Percentiles rank a stretch among this genome's conserved stretches.
These are phyloP conservation scores for Domatiomyces globalis DNA, from an alignment of 2,329 filamentous ascomycete species.

Conservation along the genomic window DNA sequence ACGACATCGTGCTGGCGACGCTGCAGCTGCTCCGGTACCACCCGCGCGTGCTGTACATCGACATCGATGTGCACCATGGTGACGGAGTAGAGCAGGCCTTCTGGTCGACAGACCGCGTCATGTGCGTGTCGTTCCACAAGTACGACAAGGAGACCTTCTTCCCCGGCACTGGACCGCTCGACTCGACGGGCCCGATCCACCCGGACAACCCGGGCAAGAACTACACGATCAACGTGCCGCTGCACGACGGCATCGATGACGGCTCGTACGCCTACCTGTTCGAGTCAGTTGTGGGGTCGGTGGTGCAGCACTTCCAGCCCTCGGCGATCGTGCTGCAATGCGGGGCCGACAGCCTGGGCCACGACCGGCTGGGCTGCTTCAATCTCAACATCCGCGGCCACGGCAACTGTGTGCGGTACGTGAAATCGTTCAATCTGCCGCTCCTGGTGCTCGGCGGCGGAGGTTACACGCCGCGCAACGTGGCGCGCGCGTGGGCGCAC, in stretches of 20 bases:
- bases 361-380: slow-evolving; percentile 86
- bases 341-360: slow-evolving; percentile 84
- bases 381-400: slow-evolving; percentile 94
- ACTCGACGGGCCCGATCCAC: slow-evolving; percentile 70
- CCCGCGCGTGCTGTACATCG: slow-evolving; percentile 81
- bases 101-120: slow-evolving; percentile 74
- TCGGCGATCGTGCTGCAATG: slow-evolving; percentile 88
- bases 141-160: slow-evolving; percentile 79
- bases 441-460: slow-evolving; percentile 86
- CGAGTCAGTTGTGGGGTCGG: slow-evolving; percentile 61
- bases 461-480: slow-evolving; percentile 91
- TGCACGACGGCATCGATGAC: slow-evolving; percentile 83
- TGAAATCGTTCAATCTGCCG: slow-evolving; percentile 66
- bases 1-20: slow-evolving; percentile 91
- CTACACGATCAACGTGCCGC: slow-evolving; percentile 77
- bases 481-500: slow-evolving; percentile 91
- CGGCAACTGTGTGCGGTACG: slow-evolving; percentile 76
- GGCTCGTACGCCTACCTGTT: slow-evolving; percentile 79
- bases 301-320: slow-evolving; percentile 73
- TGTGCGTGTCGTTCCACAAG: slow-evolving; percentile 93
- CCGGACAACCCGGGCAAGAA: slow-evolving; percentile 77
- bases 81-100: slow-evolving; percentile 87
- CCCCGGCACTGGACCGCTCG: slow-evolving; percentile 74
- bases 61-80: slow-evolving; percentile 85
- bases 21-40: slow-evolving; percentile 71